Evolutionary conservation across 1,284 basidiomycete genomes (phyloP), one percentile per base, ranked within the genome.

Genomic region (Trichosporon inkin): DNA sequence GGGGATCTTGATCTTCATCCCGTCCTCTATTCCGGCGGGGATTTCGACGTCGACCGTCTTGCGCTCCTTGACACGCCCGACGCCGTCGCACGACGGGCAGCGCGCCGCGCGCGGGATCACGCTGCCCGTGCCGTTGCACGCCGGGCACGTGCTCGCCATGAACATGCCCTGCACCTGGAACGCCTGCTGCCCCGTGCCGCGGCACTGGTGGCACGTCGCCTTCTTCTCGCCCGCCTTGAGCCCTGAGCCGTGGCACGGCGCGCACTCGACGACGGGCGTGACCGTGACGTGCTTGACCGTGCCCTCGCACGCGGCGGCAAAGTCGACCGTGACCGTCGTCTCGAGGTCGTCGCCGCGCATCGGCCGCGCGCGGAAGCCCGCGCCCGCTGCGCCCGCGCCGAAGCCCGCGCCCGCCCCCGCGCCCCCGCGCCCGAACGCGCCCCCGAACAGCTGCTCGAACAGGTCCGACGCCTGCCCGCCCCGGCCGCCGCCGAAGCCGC

Each of bases 91-190:
- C 52, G 82, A 81, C 28, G 83, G 82, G 77, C 96, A 99, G 64
- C 88, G 84, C 64, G 88, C 85, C 34, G 84, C 86, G 14, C 85
- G 85, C 58, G 92, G 90, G 32, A 97, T 85, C 3, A 84, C 85
- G 36, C 84, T 84, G 16, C 96, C 96, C 14, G 84, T 82, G n/a
- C 96, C 96, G 22, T 84, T 81, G 78, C 96, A 99, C 22, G 84
- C 78, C 56, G 83, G 82, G 78, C 96, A 99, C 22, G 92, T 94
- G 67, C 87, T 90, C 11, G 93, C 88, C 92, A 99, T 96, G 75
- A 94, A 90, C 85, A 99, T 99, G 16, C 96, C 96, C 76, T 93
- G 88, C 69, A 99, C 86, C 58, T 94, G 88, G 79, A 91, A 98
- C 13, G 92, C 92, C 74, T 88, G 85, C 47, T 88, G 87, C 24